Percentiles rank a stretch among this genome's conserved stretches.
These are phyloP conservation scores for Vigna mungo DNA, from an alignment of 306 rosid species.

Conservation along the genomic window DNA sequence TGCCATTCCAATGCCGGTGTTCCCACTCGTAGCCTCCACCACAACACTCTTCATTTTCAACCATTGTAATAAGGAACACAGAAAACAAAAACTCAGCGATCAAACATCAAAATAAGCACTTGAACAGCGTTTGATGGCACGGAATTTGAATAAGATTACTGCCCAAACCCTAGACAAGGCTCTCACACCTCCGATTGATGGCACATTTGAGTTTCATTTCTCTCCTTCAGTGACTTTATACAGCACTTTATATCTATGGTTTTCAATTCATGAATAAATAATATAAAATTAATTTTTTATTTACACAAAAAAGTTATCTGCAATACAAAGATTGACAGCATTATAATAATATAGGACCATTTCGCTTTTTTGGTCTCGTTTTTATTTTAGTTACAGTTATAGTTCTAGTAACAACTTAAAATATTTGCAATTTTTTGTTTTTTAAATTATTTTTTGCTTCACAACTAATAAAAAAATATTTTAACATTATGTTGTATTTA, in stretches of 20 bases:
- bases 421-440: no score
- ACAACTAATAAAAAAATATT: background rate
- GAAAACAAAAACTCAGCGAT: constrained; percentile 27
- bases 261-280: no score
- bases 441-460: background rate
- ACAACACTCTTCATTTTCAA: constrained; percentile 61
- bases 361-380: no score
- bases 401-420: no score
- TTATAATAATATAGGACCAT: no score
- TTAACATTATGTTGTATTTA: no score
- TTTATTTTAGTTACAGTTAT: no score
- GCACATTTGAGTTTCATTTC: background rate
- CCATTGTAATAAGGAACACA: background rate
- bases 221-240: background rate
- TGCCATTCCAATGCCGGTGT: constrained; percentile 85
- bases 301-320: no score
- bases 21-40: constrained; percentile 76
- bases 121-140: background rate
- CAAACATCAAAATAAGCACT: background rate
- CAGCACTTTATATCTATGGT: no score
- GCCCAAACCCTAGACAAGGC: background rate
- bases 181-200: background rate
- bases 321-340: no score
- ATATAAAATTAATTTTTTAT: no score
- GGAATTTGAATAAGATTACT: background rate